These are phyloP conservation scores for Monilinia fructicola DNA, from an alignment of 2,329 filamentous ascomycete species.

Conservation along the genomic window DNA sequence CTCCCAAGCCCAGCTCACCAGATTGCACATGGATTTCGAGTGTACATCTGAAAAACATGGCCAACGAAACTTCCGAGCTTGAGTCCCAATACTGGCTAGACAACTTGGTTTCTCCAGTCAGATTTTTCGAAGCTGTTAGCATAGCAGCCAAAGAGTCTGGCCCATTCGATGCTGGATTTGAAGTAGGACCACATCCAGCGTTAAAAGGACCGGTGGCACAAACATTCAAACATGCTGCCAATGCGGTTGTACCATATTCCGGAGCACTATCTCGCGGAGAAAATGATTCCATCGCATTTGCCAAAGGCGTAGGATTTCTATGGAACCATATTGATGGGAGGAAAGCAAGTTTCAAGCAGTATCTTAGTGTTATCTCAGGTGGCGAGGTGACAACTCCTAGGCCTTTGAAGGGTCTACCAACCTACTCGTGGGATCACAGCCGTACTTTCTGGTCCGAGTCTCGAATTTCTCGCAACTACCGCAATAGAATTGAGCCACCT, in stretches of 20 bases:
- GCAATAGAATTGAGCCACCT: conserved; percentile 47
- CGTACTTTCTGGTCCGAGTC: conserved; percentile 54
- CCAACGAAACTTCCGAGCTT: conserved; percentile 26
- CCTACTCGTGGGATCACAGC: conserved; percentile 55
- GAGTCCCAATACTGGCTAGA: conserved; percentile 46
- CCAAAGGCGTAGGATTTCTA: background rate
- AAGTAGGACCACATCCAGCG: conserved; percentile 28
- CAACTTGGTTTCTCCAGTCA: conserved; percentile 48
- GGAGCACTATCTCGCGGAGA: conserved; percentile 10
- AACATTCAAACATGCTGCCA: background rate
- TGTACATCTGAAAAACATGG: conserved; percentile 38
- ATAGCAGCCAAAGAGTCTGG: background rate
- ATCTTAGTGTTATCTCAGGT: background rate
- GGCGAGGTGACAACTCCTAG: conserved; percentile 4
- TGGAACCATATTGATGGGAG: background rate
- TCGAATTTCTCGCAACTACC: conserved; percentile 46
- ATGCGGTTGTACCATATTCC: conserved; percentile 6
- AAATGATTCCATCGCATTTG: conserved; percentile 13
- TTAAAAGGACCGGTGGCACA: conserved; percentile 22
- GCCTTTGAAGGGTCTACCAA: conserved; percentile 48
- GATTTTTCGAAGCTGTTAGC: conserved; percentile 38
- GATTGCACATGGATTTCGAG: conserved; percentile 43
- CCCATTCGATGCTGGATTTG: conserved; percentile 14
- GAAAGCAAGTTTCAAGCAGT: conserved; percentile 11
- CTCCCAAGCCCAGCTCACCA: background rate